Conservation (phyloP, 1,139 yeast species). For the Lodderomyces margitis region DNA sequence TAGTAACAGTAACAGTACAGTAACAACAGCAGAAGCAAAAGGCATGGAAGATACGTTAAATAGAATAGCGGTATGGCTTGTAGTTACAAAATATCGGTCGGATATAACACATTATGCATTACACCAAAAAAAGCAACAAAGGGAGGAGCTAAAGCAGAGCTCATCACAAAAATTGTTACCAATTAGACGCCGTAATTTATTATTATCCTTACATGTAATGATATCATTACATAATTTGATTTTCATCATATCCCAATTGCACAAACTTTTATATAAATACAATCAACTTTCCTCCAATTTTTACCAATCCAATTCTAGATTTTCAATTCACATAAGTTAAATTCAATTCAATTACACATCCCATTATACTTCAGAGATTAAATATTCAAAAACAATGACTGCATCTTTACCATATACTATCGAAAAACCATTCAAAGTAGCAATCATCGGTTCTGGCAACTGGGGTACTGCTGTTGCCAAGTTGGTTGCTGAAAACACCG, state of each 20-base stretch:
- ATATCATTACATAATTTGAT: neutral
- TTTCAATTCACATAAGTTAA: neutral
- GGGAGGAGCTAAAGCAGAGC: neutral
- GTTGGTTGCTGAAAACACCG: constrained; percentile 83
- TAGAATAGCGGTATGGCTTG: too few species aligned
- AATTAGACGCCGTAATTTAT: neutral
- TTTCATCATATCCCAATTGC: neutral
- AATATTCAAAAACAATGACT: constrained; percentile 27
- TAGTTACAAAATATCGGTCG: too few species aligned
- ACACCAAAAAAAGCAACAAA: neutral
- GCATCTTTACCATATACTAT: constrained; percentile 34
- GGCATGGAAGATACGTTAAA: too few species aligned
- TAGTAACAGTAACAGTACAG: neutral
- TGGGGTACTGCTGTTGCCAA: constrained; percentile 98
- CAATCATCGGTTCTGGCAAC: constrained; percentile 77
- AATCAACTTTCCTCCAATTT: neutral
- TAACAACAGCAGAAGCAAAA: neutral
- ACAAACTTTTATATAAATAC: neutral
- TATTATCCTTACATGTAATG: neutral
- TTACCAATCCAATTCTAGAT: neutral
- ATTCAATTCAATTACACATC: constrained; percentile 2
- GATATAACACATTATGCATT: too few species aligned
- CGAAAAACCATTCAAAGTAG: constrained; percentile 48
- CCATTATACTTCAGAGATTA: neutral
- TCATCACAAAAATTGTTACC: neutral